A percentile compares a stretch with the other conserved stretches of the same genome.
Evolutionary conservation across 2,329 filamentous ascomycete genomes (phyloP).

Genomic region (Penicillium verrucosum): DNA sequence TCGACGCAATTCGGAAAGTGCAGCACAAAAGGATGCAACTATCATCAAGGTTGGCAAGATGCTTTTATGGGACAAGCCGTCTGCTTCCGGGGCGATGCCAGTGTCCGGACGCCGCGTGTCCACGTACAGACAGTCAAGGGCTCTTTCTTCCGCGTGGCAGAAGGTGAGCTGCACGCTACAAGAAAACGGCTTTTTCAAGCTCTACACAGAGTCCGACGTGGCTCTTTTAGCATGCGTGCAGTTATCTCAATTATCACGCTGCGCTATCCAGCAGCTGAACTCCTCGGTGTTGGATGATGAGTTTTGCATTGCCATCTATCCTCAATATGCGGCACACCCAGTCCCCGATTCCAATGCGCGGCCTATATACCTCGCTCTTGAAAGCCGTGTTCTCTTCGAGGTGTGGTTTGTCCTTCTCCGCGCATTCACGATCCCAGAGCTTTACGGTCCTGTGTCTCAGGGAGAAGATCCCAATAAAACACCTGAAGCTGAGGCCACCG

Average conservation of each 20-base stretch:
- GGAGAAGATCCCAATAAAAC: slow-evolving; percentile 49
- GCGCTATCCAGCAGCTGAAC: slow-evolving; percentile 85
- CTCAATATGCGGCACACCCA: slow-evolving; percentile 77
- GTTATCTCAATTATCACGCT: slow-evolving; percentile 81
- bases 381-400: slow-evolving; percentile 86
- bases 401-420: slow-evolving; percentile 93
- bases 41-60: slow-evolving; percentile 96
- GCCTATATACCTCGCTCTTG: slow-evolving; percentile 85
- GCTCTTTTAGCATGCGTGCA: slow-evolving; percentile 78
- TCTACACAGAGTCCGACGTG: slow-evolving; percentile 82
- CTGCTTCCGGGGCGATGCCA: slow-evolving; percentile 37
- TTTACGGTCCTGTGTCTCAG: slow-evolving; percentile 67
- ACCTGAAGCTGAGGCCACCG: slow-evolving; percentile 27
- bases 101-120: slow-evolving; percentile 46
- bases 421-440: slow-evolving; percentile 85
- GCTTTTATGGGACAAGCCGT: slow-evolving; percentile 82
- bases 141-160: slow-evolving; percentile 69
- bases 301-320: slow-evolving; percentile 92
- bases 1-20: slow-evolving; percentile 47
- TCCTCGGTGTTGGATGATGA: slow-evolving; percentile 88
- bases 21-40: slow-evolving; percentile 64
- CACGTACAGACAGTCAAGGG: slow-evolving; percentile 55
- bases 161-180: slow-evolving; percentile 88
- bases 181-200: slow-evolving; percentile 90
- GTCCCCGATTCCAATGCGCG: slow-evolving; percentile 72